Conservation (phyloP, 495 filamentous ascomycete genomes). For the Aspergillus incahuasiensis region DNA sequence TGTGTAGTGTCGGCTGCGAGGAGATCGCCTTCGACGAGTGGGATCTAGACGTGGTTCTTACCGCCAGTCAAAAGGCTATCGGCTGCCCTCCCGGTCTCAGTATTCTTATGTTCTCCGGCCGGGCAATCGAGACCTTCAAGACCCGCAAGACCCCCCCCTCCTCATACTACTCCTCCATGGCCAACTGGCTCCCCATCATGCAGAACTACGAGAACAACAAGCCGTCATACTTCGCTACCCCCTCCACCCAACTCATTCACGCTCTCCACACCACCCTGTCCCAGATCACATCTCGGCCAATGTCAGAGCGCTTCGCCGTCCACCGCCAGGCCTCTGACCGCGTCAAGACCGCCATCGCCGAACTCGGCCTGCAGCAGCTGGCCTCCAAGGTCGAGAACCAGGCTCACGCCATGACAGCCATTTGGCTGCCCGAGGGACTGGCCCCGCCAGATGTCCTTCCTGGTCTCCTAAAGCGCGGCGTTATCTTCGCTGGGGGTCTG, state of each 20-base stretch:
- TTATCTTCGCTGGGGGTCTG: conserved; percentile 90
- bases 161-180: conserved; percentile 91
- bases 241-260: conserved; percentile 88
- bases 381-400: conserved; percentile 81
- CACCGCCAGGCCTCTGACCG: conserved; percentile 73
- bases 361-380: conserved; percentile 80
- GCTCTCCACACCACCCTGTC: conserved; percentile 89
- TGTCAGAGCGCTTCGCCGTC: conserved; percentile 71
- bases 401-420: conserved; percentile 95
- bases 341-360: conserved; percentile 74
- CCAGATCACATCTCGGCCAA: conserved; percentile 74
- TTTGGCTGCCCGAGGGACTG: conserved; percentile 85
- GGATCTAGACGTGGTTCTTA: conserved; percentile 88
- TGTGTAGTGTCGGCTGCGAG: conserved; percentile 94
- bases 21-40: conserved; percentile 94
- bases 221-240: conserved; percentile 95
- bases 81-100: conserved; percentile 90
- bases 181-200: conserved; percentile 98
- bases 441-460: conserved; percentile 77
- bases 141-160: conserved; percentile 70
- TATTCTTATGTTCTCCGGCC: conserved; percentile 86
- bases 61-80: conserved; percentile 93
- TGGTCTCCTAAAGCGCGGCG: conserved; percentile 79
- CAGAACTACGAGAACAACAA: conserved; percentile 97
- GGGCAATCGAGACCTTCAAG: conserved; percentile 79